Conservation (phyloP, 2,329 filamentous ascomycete species). For the Alternaria infectoria region DNA sequence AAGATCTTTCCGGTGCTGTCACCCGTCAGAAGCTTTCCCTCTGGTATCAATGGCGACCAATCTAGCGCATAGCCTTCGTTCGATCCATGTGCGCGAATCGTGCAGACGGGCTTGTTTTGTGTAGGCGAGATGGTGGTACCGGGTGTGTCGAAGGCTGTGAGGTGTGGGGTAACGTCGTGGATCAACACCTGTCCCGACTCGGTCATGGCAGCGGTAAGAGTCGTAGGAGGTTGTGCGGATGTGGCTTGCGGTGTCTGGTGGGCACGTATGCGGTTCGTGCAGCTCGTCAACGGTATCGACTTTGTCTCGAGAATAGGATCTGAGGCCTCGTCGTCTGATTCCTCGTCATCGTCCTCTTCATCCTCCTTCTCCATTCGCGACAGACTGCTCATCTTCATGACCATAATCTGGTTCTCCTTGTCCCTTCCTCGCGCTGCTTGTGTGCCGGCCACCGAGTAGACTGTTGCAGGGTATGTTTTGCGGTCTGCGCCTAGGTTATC, state of each 20-base stretch:
- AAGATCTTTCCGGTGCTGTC: constrained; percentile 92
- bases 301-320: constrained; percentile 95
- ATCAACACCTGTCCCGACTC: constrained; percentile 89
- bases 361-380: constrained; percentile 84
- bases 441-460: constrained; percentile 93
- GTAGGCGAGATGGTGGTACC: constrained; percentile 79
- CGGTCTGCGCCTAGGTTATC: constrained; percentile 88
- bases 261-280: constrained; percentile 90
- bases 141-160: constrained; percentile 87
- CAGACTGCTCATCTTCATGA: constrained; percentile 94
- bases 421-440: constrained; percentile 79
- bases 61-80: constrained; percentile 93
- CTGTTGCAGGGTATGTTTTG: constrained; percentile 90
- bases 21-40: constrained; percentile 87
- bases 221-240: constrained; percentile 74
- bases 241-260: constrained; percentile 79
- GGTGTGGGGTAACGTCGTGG: constrained; percentile 90
- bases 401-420: constrained; percentile 90
- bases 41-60: constrained; percentile 83
- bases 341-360: constrained; percentile 70
- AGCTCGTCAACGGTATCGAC: constrained; percentile 82
- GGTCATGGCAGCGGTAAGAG: constrained; percentile 88
- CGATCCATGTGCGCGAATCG: constrained; percentile 85
- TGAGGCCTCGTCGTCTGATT: constrained; percentile 70
- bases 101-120: constrained; percentile 87